Percentiles rank a stretch among this genome's conserved stretches.
Conservation (phyloP, 2,329 filamentous ascomycete genomes). For the Pseudogymnoascus sp. region DNA sequence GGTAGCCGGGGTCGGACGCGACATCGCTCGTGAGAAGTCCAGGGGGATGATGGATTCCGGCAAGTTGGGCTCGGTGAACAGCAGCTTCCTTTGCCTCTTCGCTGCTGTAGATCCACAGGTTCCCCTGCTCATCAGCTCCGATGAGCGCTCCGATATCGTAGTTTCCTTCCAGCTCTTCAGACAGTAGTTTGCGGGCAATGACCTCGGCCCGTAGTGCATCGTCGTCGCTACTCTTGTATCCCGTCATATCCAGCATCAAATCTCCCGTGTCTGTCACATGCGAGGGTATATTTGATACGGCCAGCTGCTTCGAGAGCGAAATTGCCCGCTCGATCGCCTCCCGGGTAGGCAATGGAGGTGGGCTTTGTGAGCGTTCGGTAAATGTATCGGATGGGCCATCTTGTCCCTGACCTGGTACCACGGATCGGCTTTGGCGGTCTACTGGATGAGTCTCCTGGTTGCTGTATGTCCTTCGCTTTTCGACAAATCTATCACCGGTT, state of each 20-base stretch:
- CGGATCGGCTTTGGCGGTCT: conserved; percentile 31
- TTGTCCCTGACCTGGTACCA: conserved; percentile 27
- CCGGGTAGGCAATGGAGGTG: conserved; percentile 59
- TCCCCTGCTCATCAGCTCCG: conserved; percentile 88
- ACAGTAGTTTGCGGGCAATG: conserved; percentile 84
- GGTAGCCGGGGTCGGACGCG: conserved; percentile 86
- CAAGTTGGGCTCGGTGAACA: conserved; percentile 51
- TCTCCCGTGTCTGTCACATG: conserved; percentile 89
- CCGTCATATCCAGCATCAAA: conserved; percentile 96
- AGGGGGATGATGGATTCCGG: conserved; percentile 35
- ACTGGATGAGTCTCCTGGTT: conserved; percentile 24
- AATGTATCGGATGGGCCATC: conserved; percentile 21
- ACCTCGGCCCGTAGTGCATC: conserved; percentile 86
- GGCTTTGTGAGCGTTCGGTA: conserved; percentile 61
- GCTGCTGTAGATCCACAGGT: conserved; percentile 99
- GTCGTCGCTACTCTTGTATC: conserved; percentile 89
- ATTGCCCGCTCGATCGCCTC: conserved; percentile 79
- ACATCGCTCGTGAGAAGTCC: conserved; percentile 46
- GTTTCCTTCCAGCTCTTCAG: conserved; percentile 86
- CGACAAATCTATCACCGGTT: conserved; percentile 47
- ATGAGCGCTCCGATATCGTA: conserved; percentile 96
- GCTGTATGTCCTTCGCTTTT: conserved; percentile 21
- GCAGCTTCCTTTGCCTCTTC: conserved; percentile 91
- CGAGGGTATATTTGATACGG: conserved; percentile 83
- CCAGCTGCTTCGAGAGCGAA: conserved; percentile 77